phyloP scores from a whole-genome alignment of 345 rosid genomes.

The Aegle marmelos region DNA sequence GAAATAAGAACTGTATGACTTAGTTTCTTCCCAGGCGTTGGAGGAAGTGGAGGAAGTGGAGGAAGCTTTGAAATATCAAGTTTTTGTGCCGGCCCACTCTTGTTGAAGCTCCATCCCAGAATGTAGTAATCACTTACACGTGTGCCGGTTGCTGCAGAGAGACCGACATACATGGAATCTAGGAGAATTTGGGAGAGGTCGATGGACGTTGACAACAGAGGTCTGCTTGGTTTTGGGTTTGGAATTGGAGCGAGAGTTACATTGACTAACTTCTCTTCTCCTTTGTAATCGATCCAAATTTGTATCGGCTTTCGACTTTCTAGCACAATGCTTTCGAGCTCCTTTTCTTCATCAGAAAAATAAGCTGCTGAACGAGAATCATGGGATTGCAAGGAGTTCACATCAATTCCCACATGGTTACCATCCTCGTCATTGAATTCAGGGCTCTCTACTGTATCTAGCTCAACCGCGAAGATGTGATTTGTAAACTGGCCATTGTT shows the following conservation, averaged over 20 bases:
- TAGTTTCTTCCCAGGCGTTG: neutral
- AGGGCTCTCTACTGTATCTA: slow-evolving; percentile 18
- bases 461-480: slow-evolving; percentile 31
- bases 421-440: slow-evolving; percentile 19
- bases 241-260: slow-evolving; percentile 28
- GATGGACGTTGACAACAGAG: slow-evolving; percentile 24
- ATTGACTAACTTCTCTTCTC: slow-evolving; percentile 20
- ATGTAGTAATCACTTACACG: neutral
- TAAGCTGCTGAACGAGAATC: slow-evolving; percentile 9
- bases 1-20: slow-evolving; percentile 18
- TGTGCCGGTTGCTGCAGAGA: slow-evolving; percentile 26
- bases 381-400: slow-evolving; percentile 13
- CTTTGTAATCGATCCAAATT: slow-evolving; percentile 65
- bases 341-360: slow-evolving; percentile 17
- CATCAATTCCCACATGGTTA: slow-evolving; percentile 32
- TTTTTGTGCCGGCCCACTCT: slow-evolving; percentile 42
- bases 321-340: slow-evolving; percentile 25
- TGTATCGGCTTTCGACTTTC: slow-evolving; percentile 42
- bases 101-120: slow-evolving; percentile 19
- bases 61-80: slow-evolving; percentile 51
- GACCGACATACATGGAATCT: slow-evolving; percentile 15
- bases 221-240: slow-evolving; percentile 29
- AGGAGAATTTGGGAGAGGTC: slow-evolving; percentile 26
- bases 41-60: slow-evolving; percentile 28
- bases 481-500: slow-evolving; percentile 17